Conservation (phyloP, 805 yeast genomes). For the Pachysolen tannophilus region DNA sequence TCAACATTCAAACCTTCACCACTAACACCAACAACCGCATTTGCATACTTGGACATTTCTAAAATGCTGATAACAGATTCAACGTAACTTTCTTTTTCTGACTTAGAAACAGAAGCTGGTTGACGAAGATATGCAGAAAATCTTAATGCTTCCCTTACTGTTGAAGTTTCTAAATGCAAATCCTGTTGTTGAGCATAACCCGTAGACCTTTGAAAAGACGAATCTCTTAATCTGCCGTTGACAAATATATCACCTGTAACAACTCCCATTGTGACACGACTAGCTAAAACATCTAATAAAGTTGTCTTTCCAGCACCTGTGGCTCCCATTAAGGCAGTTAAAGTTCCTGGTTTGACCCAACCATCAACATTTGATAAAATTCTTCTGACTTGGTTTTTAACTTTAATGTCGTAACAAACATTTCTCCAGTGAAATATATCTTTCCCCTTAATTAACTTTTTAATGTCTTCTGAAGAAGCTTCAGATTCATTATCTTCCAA, state of each 20-base stretch:
- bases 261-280: constrained; percentile 47
- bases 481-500: constrained; percentile 24
- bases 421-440: constrained; percentile 75
- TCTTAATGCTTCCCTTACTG: constrained; percentile 46
- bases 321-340: constrained; percentile 66
- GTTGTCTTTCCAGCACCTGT: constrained; percentile 63
- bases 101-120: constrained; percentile 27
- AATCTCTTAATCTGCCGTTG: constrained; percentile 40
- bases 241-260: constrained; percentile 53
- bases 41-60: constrained; percentile 46
- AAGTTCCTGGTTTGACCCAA: constrained; percentile 77
- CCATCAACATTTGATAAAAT: constrained; percentile 65
- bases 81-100: constrained; percentile 41
- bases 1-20: constrained; percentile 50
- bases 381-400: constrained; percentile 51
- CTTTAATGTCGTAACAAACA: constrained; percentile 61
- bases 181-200: constrained; percentile 59
- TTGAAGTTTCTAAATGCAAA: constrained; percentile 40
- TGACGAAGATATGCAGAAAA: constrained; percentile 46
- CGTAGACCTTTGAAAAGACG: constrained; percentile 44
- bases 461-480: not conserved
- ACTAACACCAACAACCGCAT: constrained; percentile 43
- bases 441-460: constrained; percentile 26
- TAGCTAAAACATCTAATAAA: constrained; percentile 43
- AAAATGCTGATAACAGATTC: constrained; percentile 41